Evolutionary conservation across 2,329 filamentous ascomycete genomes (phyloP).

Genomic region (Xylariaceae sp.): DNA sequence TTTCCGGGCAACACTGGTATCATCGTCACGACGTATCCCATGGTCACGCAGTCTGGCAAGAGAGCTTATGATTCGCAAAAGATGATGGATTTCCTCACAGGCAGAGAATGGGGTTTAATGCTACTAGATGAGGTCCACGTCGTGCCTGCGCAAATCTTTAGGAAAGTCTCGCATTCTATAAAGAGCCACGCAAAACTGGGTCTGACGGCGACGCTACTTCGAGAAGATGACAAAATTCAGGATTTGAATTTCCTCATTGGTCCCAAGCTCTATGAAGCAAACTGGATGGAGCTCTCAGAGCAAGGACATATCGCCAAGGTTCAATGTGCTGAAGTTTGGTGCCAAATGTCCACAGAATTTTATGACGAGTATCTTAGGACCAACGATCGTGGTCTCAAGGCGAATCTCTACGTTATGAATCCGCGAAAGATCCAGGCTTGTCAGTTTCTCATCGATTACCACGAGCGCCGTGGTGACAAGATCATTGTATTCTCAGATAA

Average conservation of each 20-base stretch:
- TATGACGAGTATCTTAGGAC: constrained; percentile 83
- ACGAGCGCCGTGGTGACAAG: constrained; percentile 91
- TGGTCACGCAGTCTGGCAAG: constrained; percentile 90
- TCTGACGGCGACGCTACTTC: constrained; percentile 84
- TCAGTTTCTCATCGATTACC: constrained; percentile 97
- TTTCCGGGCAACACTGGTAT: constrained; percentile 91
- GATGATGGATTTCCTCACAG: constrained; percentile 92
- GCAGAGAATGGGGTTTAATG: constrained; percentile 94
- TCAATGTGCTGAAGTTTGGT: constrained; percentile 98
- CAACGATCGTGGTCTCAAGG: constrained; percentile 31
- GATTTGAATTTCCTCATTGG: constrained; percentile 97
- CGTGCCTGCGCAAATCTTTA: constrained; percentile 92
- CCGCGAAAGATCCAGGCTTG: constrained; percentile 95
- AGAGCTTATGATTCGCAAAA: constrained; percentile 90
- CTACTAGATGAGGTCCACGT: constrained; percentile 97
- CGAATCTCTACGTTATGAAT: constrained; percentile 87
- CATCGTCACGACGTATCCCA: constrained; percentile 96
- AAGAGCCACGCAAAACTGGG: constrained; percentile 95
- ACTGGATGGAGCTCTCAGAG: constrained; percentile 98
- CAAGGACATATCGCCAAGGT: constrained; percentile 96
- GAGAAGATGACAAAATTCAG: constrained; percentile 97
- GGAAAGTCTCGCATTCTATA: constrained; percentile 87
- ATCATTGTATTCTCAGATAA: constrained; percentile 99
- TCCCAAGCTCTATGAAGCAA: constrained; percentile 95
- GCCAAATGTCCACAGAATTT: constrained; percentile 97